Conservation (phyloP, 2,329 filamentous ascomycete genomes). For the Ceratocystis colombiana region DNA sequence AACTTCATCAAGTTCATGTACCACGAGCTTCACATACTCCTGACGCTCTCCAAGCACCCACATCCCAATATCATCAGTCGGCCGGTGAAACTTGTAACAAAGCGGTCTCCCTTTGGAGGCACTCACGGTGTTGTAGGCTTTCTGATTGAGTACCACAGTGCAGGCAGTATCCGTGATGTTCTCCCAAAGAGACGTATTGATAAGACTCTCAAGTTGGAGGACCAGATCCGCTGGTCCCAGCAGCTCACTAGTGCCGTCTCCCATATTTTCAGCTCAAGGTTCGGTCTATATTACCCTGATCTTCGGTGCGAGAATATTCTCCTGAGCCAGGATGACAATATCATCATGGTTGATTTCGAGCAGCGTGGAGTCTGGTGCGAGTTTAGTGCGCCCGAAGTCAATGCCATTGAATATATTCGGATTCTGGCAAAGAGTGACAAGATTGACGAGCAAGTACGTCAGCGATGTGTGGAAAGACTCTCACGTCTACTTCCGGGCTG, state of each 20-base stretch:
- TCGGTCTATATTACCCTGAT: constrained; percentile 46
- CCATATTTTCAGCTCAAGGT: constrained; percentile 31
- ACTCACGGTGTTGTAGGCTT: constrained; percentile 49
- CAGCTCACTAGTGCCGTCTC: constrained; percentile 44
- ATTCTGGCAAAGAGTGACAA: constrained; percentile 43
- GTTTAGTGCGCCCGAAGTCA: constrained; percentile 51
- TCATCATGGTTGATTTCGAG: constrained; percentile 52
- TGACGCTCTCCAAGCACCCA: constrained; percentile 37
- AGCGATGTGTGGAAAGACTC: constrained; percentile 38
- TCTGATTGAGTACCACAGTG: constrained; percentile 43
- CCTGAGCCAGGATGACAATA: constrained; percentile 38
- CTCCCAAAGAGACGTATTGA: constrained; percentile 44
- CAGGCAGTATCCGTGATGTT: constrained; percentile 47
- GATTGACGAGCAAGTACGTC: constrained; percentile 35
- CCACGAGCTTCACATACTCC: constrained; percentile 48
- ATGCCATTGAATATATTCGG: constrained; percentile 49
- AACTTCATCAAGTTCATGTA: constrained; percentile 52
- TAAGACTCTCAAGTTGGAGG: constrained; percentile 34
- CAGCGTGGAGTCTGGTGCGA: constrained; percentile 54
- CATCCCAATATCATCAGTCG: constrained; percentile 45
- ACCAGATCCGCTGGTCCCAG: constrained; percentile 45
- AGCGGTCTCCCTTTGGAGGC: constrained; percentile 45
- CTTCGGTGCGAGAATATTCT: constrained; percentile 52
- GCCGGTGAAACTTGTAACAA: constrained; percentile 47
- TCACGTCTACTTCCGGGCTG: constrained; percentile 40